These are phyloP conservation scores for Cryptococcus maquisensis DNA, from an alignment of 1,284 basidiomycete genomes.

Conservation along the genomic window DNA sequence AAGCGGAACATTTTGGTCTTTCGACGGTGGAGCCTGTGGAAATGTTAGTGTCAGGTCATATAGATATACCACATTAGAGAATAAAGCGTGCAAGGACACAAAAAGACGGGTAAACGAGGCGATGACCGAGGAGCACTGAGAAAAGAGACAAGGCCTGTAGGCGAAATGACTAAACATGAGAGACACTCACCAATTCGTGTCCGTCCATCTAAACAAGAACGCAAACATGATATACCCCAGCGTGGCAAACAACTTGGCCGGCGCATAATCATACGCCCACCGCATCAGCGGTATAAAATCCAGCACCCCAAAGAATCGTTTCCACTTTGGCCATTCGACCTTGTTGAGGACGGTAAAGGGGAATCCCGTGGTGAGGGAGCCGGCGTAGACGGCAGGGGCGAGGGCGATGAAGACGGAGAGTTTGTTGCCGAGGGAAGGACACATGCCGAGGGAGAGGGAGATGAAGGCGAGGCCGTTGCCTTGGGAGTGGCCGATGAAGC, in stretches of 20 bases:
- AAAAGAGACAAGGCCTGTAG: background rate
- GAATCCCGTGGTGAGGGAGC: slow-evolving; percentile 58
- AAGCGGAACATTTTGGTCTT: slow-evolving; percentile 64
- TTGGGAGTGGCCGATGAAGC: slow-evolving; percentile 61
- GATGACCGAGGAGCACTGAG: no score
- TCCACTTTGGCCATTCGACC: slow-evolving; percentile 57
- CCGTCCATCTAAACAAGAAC: slow-evolving; percentile 58
- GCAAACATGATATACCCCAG: slow-evolving; percentile 57
- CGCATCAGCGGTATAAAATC: slow-evolving; percentile 63
- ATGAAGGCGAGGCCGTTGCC: slow-evolving; percentile 58
- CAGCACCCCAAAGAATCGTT: slow-evolving; percentile 57
- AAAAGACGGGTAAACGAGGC: background rate
- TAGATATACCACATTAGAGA: background rate
- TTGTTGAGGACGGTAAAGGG: slow-evolving; percentile 55
- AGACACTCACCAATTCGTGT: slow-evolving; percentile 55
- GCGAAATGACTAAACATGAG: no score
- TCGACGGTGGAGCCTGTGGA: slow-evolving; percentile 50
- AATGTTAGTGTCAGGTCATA: background rate
- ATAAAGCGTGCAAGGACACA: background rate
- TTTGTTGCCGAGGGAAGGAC: slow-evolving; percentile 56
- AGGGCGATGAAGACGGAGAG: slow-evolving; percentile 59
- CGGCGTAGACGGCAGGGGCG: slow-evolving; percentile 60
- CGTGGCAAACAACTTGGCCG: slow-evolving; percentile 51
- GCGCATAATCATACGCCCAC: slow-evolving; percentile 57
- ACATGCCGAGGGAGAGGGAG: slow-evolving; percentile 57